phyloP scores from a whole-genome alignment of 2,329 filamentous ascomycete species.

The Epichloe gansuensis region DNA sequence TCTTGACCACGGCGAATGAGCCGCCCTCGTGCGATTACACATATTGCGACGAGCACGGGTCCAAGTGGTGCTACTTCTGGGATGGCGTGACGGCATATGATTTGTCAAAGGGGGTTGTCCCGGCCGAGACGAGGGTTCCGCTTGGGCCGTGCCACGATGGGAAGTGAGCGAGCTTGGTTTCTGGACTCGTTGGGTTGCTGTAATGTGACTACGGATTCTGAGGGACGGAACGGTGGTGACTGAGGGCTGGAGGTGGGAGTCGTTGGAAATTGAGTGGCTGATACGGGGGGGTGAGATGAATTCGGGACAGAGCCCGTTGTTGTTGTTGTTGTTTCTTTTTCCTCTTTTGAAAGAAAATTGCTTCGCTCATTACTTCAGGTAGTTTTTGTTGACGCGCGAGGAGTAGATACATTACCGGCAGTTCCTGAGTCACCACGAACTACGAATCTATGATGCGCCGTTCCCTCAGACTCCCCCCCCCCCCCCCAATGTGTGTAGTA shows the following conservation, averaged over 20 bases:
- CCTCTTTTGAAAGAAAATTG: not conserved
- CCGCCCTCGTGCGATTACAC: constrained; percentile 19
- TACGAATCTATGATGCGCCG: no score
- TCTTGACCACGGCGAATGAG: not conserved
- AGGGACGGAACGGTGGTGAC: no score
- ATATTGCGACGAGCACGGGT: constrained; percentile 22
- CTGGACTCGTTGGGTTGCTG: no score
- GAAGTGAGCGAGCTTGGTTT: not conserved
- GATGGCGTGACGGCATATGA: constrained; percentile 24
- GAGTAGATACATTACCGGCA: no score
- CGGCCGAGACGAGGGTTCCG: constrained; percentile 23
- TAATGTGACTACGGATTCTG: no score
- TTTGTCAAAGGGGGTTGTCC: constrained; percentile 18
- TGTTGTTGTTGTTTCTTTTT: no score
- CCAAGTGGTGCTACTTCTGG: constrained; percentile 27
- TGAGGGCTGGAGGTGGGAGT: no score
- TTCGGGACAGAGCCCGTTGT: no score
- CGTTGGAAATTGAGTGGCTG: not conserved
- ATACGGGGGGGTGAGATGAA: no score
- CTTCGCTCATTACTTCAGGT: not conserved
- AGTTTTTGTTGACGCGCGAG: not conserved
- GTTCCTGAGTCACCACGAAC: no score
- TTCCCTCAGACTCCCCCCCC: no score
- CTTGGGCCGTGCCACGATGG: constrained; percentile 18
- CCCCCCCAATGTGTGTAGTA: no score